Percentiles rank a stretch among this genome's conserved stretches.
phyloP scores from a whole-genome alignment of 352 stramenopile genomes.

The Phytophthora sp. region DNA sequence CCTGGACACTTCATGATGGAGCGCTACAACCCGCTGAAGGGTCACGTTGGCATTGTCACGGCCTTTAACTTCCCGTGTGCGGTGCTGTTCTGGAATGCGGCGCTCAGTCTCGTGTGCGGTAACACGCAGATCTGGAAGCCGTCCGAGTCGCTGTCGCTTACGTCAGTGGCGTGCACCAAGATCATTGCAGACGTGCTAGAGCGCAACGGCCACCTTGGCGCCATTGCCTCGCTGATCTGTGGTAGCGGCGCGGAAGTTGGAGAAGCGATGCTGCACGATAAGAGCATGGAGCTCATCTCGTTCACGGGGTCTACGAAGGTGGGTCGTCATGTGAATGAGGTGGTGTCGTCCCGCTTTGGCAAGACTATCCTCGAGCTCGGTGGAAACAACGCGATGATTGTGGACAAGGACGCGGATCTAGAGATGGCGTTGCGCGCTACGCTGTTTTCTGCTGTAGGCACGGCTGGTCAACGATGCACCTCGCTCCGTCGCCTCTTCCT shows the following conservation, averaged over 20 bases:
- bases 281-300: constrained; percentile 89
- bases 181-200: constrained; percentile 91
- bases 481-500: constrained; percentile 92
- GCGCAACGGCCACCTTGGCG: constrained; percentile 81
- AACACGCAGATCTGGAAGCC: constrained; percentile 95
- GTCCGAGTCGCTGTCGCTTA: constrained; percentile 88
- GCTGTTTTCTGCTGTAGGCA: constrained; percentile 92
- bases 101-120: constrained; percentile 89
- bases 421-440: constrained; percentile 91
- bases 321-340: constrained; percentile 86
- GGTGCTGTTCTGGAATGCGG: constrained; percentile 92
- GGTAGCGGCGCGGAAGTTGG: constrained; percentile 83
- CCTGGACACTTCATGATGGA: constrained; percentile 95
- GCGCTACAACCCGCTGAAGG: constrained; percentile 93
- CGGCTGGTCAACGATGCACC: constrained; percentile 92
- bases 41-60: constrained; percentile 93
- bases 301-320: constrained; percentile 93
- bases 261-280: constrained; percentile 86
- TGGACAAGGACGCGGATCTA: constrained; percentile 91
- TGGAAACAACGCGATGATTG: constrained; percentile 95
- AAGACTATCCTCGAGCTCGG: constrained; percentile 93
- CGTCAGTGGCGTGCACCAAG: constrained; percentile 91
- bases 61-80: constrained; percentile 95
- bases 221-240: constrained; percentile 88
- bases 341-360: constrained; percentile 90